phyloP scores from a whole-genome alignment of 768 basidiomycete genomes.

The Termitomyces sp. region DNA sequence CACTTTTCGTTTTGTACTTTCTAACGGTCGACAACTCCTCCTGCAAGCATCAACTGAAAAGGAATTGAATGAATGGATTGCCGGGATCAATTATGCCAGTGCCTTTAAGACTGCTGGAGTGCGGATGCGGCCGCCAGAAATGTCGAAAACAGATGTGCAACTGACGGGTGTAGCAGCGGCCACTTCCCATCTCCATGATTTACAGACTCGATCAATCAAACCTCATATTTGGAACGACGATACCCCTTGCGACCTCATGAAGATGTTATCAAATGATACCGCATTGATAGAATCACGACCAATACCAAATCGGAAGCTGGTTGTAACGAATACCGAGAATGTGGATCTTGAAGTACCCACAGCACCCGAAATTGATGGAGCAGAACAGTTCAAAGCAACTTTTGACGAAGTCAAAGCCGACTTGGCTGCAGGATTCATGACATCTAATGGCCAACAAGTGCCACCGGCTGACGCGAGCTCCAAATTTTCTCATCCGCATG shows the following conservation, averaged over 20 bases:
- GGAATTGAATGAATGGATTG: conserved; percentile 89
- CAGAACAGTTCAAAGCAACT: conserved; percentile 73
- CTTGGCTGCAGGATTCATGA: conserved; percentile 52
- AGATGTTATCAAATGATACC: conserved; percentile 34
- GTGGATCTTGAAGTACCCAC: conserved; percentile 43
- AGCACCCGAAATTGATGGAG: conserved; percentile 55
- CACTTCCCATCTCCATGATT: conserved; percentile 73
- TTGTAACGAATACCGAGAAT: conserved; percentile 24
- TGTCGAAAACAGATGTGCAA: conserved; percentile 68
- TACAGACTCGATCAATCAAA: conserved; percentile 38
- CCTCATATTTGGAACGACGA: conserved; percentile 41
- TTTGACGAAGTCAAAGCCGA: conserved; percentile 88
- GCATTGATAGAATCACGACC: conserved; percentile 21
- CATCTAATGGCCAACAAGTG: conserved; percentile 22
- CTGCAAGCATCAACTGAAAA: conserved; percentile 66
- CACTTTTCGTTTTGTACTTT: conserved; percentile 74
- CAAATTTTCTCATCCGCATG: conserved; percentile 13
- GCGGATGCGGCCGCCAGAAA: conserved; percentile 70
- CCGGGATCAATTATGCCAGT: conserved; percentile 90
- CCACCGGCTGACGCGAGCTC: neutral
- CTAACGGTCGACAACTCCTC: conserved; percentile 78
- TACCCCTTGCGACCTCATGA: conserved; percentile 33
- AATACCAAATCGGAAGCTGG: conserved; percentile 24
- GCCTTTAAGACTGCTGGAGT: conserved; percentile 85
- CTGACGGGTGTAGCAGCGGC: conserved; percentile 86